Evolutionary conservation across 2,329 filamentous ascomycete genomes (phyloP).

Genomic region (Diaporthe longicolla): DNA sequence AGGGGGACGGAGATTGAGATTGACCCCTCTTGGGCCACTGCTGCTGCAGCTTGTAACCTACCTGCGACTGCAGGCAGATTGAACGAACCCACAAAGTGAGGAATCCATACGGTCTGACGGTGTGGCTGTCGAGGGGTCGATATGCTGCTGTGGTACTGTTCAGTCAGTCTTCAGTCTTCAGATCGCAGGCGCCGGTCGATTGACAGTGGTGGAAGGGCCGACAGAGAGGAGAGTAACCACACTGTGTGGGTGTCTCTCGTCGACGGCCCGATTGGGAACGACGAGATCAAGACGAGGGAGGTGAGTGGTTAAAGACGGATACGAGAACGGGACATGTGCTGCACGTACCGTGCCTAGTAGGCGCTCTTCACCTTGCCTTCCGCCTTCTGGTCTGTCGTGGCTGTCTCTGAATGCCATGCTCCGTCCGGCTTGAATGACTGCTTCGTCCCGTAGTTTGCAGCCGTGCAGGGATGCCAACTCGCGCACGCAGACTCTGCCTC

Average conservation of each 20-base stretch:
- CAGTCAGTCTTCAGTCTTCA: not conserved
- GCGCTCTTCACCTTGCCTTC: not conserved
- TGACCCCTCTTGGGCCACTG: slow-evolving; percentile 9
- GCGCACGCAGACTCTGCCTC: not conserved
- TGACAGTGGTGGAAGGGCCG: not conserved
- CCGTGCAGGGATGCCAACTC: not conserved
- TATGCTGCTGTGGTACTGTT: not conserved
- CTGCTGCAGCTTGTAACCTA: slow-evolving; percentile 12
- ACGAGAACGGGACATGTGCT: not conserved
- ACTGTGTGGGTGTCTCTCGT: slow-evolving; percentile 14
- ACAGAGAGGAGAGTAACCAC: not conserved
- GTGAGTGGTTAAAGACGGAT: not conserved
- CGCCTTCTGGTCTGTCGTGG: not conserved
- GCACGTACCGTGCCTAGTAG: not conserved
- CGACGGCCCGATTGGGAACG: slow-evolving; percentile 18
- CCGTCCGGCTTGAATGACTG: too few species aligned
- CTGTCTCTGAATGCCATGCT: too few species aligned
- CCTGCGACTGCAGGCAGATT: slow-evolving; percentile 24
- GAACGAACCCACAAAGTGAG: slow-evolving; percentile 24
- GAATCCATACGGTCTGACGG: not conserved
- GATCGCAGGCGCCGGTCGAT: too few species aligned
- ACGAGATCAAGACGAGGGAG: not conserved
- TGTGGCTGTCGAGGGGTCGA: not conserved
- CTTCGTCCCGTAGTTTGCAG: too few species aligned
- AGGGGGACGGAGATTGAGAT: slow-evolving; percentile 31